Conservation (phyloP, 1,284 basidiomycete genomes). For the Clitocybe nebularis region DNA sequence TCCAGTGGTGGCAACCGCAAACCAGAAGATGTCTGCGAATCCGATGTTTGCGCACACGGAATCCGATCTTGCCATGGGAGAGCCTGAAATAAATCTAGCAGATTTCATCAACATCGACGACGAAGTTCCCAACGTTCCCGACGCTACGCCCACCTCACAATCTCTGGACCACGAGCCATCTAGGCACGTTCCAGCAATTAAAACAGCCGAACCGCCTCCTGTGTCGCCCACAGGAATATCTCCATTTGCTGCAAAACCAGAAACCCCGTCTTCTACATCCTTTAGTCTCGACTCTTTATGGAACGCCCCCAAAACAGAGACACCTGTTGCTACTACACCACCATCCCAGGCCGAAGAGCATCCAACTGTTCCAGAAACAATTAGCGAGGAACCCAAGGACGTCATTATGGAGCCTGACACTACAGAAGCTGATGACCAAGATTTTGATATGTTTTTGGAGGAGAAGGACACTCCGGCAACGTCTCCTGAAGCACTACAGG, state of each 20-base stretch:
- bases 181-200: not conserved
- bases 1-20: constrained; percentile 12
- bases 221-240: constrained; percentile 36
- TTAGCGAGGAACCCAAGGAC: constrained; percentile 35
- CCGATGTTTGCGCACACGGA: constrained; percentile 26
- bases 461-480: constrained; percentile 43
- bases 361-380: constrained; percentile 20
- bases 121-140: constrained; percentile 33
- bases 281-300: constrained; percentile 74
- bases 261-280: constrained; percentile 40
- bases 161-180: constrained; percentile 6
- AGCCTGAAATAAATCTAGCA: constrained; percentile 67
- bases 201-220: constrained; percentile 9
- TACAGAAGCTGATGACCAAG: constrained; percentile 60
- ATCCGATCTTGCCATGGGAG: constrained; percentile 39
- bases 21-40: constrained; percentile 9
- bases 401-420: constrained; percentile 39
- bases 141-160: constrained; percentile 9
- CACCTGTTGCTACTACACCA: constrained; percentile 12
- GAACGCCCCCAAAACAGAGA: constrained; percentile 42
- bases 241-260: constrained; percentile 51
- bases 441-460: constrained; percentile 80
- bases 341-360: constrained; percentile 18
- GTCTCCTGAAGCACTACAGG: constrained; percentile 33
- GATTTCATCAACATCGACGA: constrained; percentile 79